These are phyloP conservation scores for Phytophthora sansomeana DNA, from an alignment of 352 stramenopile species.

Conservation along the genomic window DNA sequence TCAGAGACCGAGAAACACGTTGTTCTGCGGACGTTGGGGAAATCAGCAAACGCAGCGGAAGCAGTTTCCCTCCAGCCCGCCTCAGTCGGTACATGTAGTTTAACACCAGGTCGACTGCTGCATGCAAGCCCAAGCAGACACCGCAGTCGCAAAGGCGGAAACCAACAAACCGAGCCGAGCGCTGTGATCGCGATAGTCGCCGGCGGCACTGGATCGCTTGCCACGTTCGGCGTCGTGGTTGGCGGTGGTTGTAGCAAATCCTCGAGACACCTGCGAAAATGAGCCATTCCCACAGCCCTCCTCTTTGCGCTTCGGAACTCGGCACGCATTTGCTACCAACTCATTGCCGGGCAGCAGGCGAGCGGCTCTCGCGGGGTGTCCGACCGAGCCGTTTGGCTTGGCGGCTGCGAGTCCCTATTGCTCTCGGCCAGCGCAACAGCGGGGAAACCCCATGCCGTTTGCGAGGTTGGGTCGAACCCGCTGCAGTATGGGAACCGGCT, in stretches of 20 bases:
- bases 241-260: conserved; percentile 26
- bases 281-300: conserved; percentile 19
- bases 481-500: not conserved
- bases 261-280: conserved; percentile 27
- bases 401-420: no score
- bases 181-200: conserved; percentile 31
- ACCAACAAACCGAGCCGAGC: no score
- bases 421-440: no score
- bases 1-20: conserved; percentile 19
- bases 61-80: not conserved
- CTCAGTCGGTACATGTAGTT: conserved; percentile 10
- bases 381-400: not conserved
- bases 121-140: conserved; percentile 8
- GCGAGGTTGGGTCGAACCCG: not conserved
- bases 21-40: not conserved
- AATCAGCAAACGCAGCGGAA: conserved; percentile 19
- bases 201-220: conserved; percentile 22
- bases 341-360: not conserved
- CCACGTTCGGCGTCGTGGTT: conserved; percentile 24
- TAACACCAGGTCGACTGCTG: no score
- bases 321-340: no score
- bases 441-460: not conserved
- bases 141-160: conserved; percentile 15
- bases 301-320: conserved; percentile 15
- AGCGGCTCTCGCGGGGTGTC: not conserved